These are phyloP conservation scores for Saccharum hybrid DNA, from an alignment of 202 grass and related monocot genomes.

Conservation along the genomic window DNA sequence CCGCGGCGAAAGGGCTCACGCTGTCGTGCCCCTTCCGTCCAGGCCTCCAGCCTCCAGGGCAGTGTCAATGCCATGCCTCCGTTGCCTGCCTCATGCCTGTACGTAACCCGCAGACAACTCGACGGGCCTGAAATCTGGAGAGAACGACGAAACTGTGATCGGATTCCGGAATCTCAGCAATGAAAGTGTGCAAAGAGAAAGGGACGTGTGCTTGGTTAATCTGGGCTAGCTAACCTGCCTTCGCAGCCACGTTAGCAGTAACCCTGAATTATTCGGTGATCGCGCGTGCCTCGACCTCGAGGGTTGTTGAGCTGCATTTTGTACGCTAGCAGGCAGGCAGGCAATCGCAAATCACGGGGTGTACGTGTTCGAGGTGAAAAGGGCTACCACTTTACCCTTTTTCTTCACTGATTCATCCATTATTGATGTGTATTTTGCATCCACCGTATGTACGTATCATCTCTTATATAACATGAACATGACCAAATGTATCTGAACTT, in stretches of 20 bases:
- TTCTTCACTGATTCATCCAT: not conserved
- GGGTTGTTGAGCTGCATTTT: not conserved
- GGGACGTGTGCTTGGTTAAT: conserved; percentile 15
- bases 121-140: not conserved
- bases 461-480: too few relatives aligned
- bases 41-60: too few relatives aligned
- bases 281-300: not conserved
- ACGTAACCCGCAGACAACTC: too few relatives aligned
- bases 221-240: not conserved
- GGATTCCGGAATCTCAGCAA: conserved; percentile 8
- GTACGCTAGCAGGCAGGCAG: not conserved
- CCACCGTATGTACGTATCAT: not conserved
- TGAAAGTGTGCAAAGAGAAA: not conserved
- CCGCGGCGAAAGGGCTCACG: conserved; percentile 22
- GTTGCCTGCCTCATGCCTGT: too few relatives aligned
- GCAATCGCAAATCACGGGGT: not conserved
- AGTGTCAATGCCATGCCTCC: not conserved
- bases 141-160: not conserved
- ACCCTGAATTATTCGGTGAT: not conserved
- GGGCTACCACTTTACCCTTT: not conserved
- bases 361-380: not conserved
- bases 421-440: not conserved
- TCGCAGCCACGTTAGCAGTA: not conserved
- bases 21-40: conserved; percentile 17
- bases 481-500: not conserved